Base-by-base conservation (phyloP, 2,329 filamentous ascomycete species). In the Neocucurbitaria cava region DNA sequence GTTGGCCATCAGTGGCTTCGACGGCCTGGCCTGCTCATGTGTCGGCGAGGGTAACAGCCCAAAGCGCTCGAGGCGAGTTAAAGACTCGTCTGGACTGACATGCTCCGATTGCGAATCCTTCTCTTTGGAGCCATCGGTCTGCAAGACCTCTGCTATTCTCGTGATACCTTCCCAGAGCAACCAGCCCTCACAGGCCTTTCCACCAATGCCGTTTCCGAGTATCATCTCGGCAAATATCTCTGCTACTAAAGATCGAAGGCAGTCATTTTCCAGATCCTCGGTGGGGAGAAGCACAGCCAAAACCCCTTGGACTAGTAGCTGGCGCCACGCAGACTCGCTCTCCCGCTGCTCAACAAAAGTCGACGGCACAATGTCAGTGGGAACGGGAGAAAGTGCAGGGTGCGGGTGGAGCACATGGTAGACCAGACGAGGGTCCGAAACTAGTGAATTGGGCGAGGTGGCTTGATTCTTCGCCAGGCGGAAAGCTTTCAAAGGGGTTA, bases 211-310 rank as follows among this genome's bases (percentile, higher is more conserved):
- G 65, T 91, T 92, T 58, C 91, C 91, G 61, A 99, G 82, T 58
- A 98, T 91, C 73, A 96, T 87, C 76, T 97, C 92, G 6, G 92
- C 91, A 58, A 98, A 83, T 61, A 98, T 90, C 76, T 97, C 92
- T 49, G 88, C 87, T 58, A 97, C 89, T 58, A 99, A 81, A 31
- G 91, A 85, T 52, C 90, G 89, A 67, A 98, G 81, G 73, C 91
- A 96, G 49, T 86, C 86, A 73, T 96, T 98, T 69, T 94, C 87
- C 35, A 98, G 81, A 73, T 98, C 94, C 69, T 98, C 94, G 15
- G 92, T 95, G 9, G 95, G 95, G 18, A 99, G 83, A 15, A 99
- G 83, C 47, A 96, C 82, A 21, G 91, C 89, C 58, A 99, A 80
- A 33, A 92, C 83, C 26, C 89, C 91, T 70, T 93, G 88, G 15